Percentiles rank a stretch among this genome's conserved stretches.
phyloP scores from a whole-genome alignment of 2,329 filamentous ascomycete species.

The Verticillium tricorpus region DNA sequence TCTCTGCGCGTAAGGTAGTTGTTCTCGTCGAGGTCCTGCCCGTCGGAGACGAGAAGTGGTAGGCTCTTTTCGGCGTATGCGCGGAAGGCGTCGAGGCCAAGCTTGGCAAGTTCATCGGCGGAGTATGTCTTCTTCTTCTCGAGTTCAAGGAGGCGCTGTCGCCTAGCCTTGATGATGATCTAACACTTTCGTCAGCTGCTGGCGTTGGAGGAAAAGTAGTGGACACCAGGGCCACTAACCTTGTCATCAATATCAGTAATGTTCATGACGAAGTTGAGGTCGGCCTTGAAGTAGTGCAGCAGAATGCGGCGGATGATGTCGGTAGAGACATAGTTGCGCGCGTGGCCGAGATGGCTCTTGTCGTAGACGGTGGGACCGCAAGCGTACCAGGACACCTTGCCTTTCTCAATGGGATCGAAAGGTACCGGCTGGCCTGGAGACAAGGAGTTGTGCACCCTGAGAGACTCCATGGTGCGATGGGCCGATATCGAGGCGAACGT shows the following conservation, averaged over 20 bases:
- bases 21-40: constrained; percentile 38
- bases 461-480: constrained; percentile 39
- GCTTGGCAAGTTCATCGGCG: constrained; percentile 37
- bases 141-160: constrained; percentile 77
- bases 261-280: constrained; percentile 88
- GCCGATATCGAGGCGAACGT: constrained; percentile 28
- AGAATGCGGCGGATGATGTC: constrained; percentile 84
- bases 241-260: constrained; percentile 82
- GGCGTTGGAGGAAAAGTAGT: not conserved
- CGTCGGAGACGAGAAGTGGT: constrained; percentile 41
- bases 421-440: constrained; percentile 66
- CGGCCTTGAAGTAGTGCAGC: constrained; percentile 75
- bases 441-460: constrained; percentile 78
- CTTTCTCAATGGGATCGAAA: constrained; percentile 67
- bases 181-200: constrained; percentile 16
- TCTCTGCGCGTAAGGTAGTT: constrained; percentile 49
- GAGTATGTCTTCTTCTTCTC: constrained; percentile 65
- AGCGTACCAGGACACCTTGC: constrained; percentile 79
- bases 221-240: constrained; percentile 29
- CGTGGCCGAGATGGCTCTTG: constrained; percentile 77
- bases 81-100: constrained; percentile 49
- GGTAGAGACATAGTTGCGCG: constrained; percentile 84
- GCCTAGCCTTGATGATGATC: constrained; percentile 61
- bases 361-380: constrained; percentile 87
- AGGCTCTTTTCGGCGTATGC: constrained; percentile 53